phyloP scores from a whole-genome alignment of 768 basidiomycete species.

The Mycena capillaripes region DNA sequence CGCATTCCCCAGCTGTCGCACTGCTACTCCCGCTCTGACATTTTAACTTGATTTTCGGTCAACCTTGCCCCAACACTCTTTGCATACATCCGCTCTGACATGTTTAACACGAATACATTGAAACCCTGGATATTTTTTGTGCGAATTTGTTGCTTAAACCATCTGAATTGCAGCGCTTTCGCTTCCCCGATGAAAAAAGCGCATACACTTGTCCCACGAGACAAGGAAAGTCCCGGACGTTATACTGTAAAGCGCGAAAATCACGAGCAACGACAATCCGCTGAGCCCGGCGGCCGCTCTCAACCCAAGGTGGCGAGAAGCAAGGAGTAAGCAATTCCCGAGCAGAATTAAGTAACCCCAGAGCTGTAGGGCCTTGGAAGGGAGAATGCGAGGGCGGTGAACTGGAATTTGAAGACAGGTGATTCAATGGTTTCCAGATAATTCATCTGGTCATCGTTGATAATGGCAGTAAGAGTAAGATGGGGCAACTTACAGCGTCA shows the following conservation, averaged over 20 bases:
- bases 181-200: neutral
- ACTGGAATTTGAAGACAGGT: constrained; percentile 58
- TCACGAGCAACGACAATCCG: neutral
- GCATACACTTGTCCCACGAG: neutral
- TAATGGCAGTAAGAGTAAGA: neutral
- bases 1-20: too few species aligned
- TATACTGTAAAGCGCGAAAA: constrained; percentile 3
- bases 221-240: neutral
- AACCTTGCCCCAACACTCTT: too few species aligned
- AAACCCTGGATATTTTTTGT: too few species aligned
- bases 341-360: constrained; percentile 58
- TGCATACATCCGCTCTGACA: too few species aligned
- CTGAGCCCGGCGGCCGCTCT: neutral
- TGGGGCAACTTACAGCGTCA: constrained; percentile 53
- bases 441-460: constrained; percentile 41
- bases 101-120: too few species aligned
- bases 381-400: constrained; percentile 62
- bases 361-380: constrained; percentile 64
- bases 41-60: too few species aligned
- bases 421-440: constrained; percentile 55
- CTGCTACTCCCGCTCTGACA: too few species aligned
- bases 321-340: neutral
- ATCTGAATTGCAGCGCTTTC: neutral
- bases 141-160: neutral
- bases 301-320: neutral